phyloP scores from a whole-genome alignment of 352 stramenopile species.

The Globisporangium carolinianum region DNA sequence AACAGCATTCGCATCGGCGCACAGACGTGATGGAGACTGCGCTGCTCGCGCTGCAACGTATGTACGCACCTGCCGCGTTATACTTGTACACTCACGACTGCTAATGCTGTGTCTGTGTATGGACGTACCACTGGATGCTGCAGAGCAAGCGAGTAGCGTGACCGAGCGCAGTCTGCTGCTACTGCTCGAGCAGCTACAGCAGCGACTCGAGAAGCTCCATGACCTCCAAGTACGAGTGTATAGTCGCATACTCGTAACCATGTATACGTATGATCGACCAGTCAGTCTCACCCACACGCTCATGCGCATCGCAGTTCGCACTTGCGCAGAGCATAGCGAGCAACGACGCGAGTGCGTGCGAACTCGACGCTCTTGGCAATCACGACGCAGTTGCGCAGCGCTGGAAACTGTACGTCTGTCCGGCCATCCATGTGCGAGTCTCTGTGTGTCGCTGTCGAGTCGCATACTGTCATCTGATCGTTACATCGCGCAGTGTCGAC shows the following conservation, averaged over 20 bases:
- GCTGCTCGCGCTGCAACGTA: conserved; percentile 26
- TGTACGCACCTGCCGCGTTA: background rate
- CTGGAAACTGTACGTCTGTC: no score
- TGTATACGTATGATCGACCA: no score
- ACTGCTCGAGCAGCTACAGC: conserved; percentile 14
- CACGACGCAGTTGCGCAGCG: no score
- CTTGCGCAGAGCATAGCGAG: conserved; percentile 16
- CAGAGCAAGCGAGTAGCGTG: conserved; percentile 9
- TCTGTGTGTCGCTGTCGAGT: no score
- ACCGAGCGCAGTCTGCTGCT: conserved; percentile 11
- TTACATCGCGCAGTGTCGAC: conserved; percentile 1
- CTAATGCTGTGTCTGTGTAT: background rate
- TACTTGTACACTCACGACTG: no score
- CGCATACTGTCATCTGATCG: no score
- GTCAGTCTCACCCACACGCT: no score
- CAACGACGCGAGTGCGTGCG: conserved; percentile 6
- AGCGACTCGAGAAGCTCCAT: conserved; percentile 15
- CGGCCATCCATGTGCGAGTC: no score
- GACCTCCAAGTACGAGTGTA: conserved; percentile 14
- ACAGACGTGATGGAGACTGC: conserved; percentile 13
- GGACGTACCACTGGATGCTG: background rate
- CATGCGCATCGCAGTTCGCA: no score
- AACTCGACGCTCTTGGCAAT: background rate
- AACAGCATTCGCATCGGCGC: background rate
- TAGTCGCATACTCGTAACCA: no score